phyloP scores from a whole-genome alignment of 768 basidiomycete genomes.

The Lactarius pseudohatsudake region DNA sequence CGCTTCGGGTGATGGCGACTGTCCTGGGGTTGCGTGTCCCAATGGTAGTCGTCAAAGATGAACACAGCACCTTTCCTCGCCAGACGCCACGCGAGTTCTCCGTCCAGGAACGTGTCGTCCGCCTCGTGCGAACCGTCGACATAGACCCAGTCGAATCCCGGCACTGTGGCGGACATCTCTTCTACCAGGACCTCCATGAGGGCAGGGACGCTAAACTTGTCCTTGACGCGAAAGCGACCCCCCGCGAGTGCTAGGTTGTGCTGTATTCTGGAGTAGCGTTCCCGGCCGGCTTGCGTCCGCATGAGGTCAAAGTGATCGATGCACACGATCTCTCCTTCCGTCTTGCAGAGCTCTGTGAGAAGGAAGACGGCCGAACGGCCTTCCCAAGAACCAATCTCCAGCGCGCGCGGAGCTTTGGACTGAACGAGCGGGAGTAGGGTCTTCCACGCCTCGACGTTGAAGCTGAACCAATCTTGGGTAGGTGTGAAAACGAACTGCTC shows the following conservation, averaged over 20 bases:
- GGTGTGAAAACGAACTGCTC: constrained; percentile 44
- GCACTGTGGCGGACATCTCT: constrained; percentile 37
- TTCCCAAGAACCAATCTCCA: constrained; percentile 64
- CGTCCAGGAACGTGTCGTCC: constrained; percentile 61
- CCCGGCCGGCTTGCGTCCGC: constrained; percentile 46
- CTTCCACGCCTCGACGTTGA: constrained; percentile 45
- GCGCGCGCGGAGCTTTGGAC: constrained; percentile 44
- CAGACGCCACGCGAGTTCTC: constrained; percentile 57
- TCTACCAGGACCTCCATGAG: constrained; percentile 49
- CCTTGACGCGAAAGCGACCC: constrained; percentile 45
- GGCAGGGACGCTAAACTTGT: constrained; percentile 54
- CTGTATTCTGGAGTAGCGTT: constrained; percentile 43
- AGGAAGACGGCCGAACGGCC: constrained; percentile 62
- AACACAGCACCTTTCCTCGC: constrained; percentile 50
- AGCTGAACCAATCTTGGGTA: constrained; percentile 59
- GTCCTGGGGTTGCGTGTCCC: constrained; percentile 48
- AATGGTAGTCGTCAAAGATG: constrained; percentile 60
- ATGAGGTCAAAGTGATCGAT: constrained; percentile 62
- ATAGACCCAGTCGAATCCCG: constrained; percentile 61
- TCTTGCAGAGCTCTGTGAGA: constrained; percentile 46
- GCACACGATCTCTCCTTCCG: constrained; percentile 49
- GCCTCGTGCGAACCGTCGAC: constrained; percentile 60
- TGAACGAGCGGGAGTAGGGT: constrained; percentile 42
- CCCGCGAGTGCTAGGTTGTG: constrained; percentile 51
- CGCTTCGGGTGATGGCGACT: constrained; percentile 55